Evolutionary conservation across 148 eudicot genomes (phyloP), one percentile per base, ranked within the genome.

Genomic region (Camellia lanceoleosa): DNA sequence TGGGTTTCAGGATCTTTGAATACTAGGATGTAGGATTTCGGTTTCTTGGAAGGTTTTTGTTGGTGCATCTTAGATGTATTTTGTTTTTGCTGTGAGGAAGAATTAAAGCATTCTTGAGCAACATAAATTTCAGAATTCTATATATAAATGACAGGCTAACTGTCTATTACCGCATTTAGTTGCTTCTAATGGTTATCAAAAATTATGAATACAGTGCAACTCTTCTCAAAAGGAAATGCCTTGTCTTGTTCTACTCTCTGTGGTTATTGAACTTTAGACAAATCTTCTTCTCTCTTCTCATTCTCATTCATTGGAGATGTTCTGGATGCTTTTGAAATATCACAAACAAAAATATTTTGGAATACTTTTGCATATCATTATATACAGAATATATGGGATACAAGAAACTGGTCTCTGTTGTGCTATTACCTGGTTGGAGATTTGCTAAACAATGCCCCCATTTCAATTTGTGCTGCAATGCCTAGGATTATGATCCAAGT

Each of bases 91-190:
- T 5, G 61, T 9, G 74, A 47, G 15, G 47, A n/a, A 4, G 3
- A 38, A 55, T 15, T 38, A 38, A 13, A 52, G 60, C 75, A 72
- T 72, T 54, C 61, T 52, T 72, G 61, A 72, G 60, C n/a, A 52
- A 20, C 10, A 23, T 43, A 72, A 72, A 72, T 72, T 72, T 60
- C 63, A 20, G 51, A 70, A 70, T 52, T 13, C 20, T 51, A 72
- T 20, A 13, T 54, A 72, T 30, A 30, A 30, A 43, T 72, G 61
- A 72, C 43, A 52, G 75, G n/a, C 75, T 72, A 52, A 52, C 75
- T 43, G 52, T 51, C 19, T 52, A 60, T 52, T 72, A 41, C 20
- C 52, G 60, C 56, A 9, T 51, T 51, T 5, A 12, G 18, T 52
- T 71, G 38, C 75, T 52, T 72, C 42, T 20, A 72, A 12, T 72